These are phyloP conservation scores for Aspergillus sp. DNA, from an alignment of 2,329 filamentous ascomycete species.

Conservation along the genomic window DNA sequence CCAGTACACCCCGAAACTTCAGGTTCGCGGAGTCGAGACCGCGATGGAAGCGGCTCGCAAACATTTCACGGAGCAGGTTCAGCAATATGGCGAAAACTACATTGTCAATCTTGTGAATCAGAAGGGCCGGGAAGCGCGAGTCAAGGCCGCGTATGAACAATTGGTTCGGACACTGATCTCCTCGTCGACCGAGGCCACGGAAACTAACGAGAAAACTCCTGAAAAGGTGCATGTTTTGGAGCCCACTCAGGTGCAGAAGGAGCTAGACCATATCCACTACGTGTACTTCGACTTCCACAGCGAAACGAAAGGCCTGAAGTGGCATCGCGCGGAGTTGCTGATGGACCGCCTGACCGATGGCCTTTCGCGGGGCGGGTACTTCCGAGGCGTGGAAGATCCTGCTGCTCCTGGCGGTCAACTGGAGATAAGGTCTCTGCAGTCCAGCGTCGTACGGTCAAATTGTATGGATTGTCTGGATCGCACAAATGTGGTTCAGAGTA, in stretches of 20 bases:
- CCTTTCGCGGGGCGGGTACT: constrained; percentile 75
- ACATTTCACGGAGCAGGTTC: constrained; percentile 91
- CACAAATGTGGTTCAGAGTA: constrained; percentile 95
- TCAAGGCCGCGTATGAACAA: constrained; percentile 91
- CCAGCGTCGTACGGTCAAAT: constrained; percentile 88
- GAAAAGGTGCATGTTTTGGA: constrained; percentile 80
- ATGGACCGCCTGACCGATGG: constrained; percentile 72
- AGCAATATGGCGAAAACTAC: constrained; percentile 90
- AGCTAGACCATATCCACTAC: constrained; percentile 83
- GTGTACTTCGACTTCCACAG: constrained; percentile 98
- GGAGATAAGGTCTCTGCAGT: constrained; percentile 73
- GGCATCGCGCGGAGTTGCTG: constrained; percentile 82
- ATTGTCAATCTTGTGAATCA: constrained; percentile 96
- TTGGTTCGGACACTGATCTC: constrained; percentile 69
- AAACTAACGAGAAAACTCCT: constrained; percentile 56
- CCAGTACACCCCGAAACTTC: constrained; percentile 80
- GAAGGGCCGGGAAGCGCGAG: constrained; percentile 75
- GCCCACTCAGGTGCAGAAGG: constrained; percentile 47
- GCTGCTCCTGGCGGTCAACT: constrained; percentile 60
- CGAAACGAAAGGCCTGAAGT: constrained; percentile 89
- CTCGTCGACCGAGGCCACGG: constrained; percentile 55
- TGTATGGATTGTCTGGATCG: constrained; percentile 99
- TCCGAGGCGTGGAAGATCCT: constrained; percentile 80
- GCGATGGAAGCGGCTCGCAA: constrained; percentile 68
- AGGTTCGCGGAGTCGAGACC: constrained; percentile 74